These are phyloP conservation scores for Rhizopogon vesiculosus DNA, from an alignment of 768 basidiomycete genomes.

Conservation along the genomic window DNA sequence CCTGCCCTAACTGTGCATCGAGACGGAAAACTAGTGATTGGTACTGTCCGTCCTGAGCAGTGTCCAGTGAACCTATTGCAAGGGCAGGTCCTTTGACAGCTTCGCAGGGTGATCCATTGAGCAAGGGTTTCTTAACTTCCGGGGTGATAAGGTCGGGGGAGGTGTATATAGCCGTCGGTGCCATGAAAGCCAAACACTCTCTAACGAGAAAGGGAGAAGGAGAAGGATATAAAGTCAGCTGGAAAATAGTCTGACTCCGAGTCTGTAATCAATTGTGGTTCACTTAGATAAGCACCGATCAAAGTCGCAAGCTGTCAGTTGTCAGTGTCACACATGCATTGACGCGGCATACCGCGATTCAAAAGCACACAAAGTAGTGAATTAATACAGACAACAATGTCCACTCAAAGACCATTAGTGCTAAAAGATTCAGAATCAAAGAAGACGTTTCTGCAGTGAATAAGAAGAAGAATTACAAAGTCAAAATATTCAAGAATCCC, in stretches of 20 bases:
- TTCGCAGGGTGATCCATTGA: not conserved
- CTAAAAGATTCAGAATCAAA: not conserved
- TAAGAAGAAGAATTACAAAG: not conserved
- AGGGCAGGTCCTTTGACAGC: slow-evolving; percentile 46
- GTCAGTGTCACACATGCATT: not conserved
- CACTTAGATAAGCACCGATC: slow-evolving; percentile 12
- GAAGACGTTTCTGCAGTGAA: not conserved
- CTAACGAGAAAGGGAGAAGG: slow-evolving; percentile 1
- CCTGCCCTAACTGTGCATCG: slow-evolving; percentile 35
- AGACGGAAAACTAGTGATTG: slow-evolving; percentile 63
- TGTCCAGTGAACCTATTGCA: slow-evolving; percentile 72
- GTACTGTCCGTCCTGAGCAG: slow-evolving; percentile 77
- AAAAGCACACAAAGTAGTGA: not conserved
- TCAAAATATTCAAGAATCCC: slow-evolving; percentile 3
- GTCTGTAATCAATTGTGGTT: slow-evolving; percentile 15
- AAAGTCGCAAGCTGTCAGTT: not conserved
- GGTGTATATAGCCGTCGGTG: slow-evolving; percentile 52
- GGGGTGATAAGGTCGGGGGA: slow-evolving; percentile 10
- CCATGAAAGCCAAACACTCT: slow-evolving; percentile 35
- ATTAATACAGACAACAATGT: not conserved
- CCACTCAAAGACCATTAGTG: not conserved
- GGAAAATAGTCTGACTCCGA: not conserved
- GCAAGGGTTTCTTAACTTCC: slow-evolving; percentile 13
- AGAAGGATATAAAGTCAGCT: not conserved
- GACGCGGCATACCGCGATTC: too few species aligned